phyloP scores from a whole-genome alignment of 495 filamentous ascomycete species.

The Penicillium ucsense region DNA sequence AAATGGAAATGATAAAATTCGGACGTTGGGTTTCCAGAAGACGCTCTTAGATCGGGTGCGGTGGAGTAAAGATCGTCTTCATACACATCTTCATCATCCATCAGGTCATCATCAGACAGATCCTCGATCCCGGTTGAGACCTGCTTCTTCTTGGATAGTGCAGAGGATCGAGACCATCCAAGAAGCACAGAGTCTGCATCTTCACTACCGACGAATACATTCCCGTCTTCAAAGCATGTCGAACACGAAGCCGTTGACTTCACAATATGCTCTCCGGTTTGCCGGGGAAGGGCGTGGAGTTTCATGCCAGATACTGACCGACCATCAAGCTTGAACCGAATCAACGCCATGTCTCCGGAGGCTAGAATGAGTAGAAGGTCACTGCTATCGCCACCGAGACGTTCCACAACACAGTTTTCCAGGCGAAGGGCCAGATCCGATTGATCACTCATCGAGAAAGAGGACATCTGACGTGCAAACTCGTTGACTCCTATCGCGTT shows the following conservation, averaged over 20 bases:
- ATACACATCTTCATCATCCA: conserved; percentile 56
- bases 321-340: conserved; percentile 85
- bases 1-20: conserved; percentile 64
- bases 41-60: conserved; percentile 23
- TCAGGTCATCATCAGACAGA: conserved; percentile 41
- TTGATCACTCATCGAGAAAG: conserved; percentile 77
- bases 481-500: conserved; percentile 92
- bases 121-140: conserved; percentile 35
- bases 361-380: conserved; percentile 79
- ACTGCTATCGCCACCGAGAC: conserved; percentile 60
- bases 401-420: conserved; percentile 72
- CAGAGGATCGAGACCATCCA: conserved; percentile 59
- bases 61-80: conserved; percentile 64
- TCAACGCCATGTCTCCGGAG: conserved; percentile 61
- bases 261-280: conserved; percentile 52
- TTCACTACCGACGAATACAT: conserved; percentile 77
- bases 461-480: conserved; percentile 68
- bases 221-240: conserved; percentile 54
- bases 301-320: conserved; percentile 80
- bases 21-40: conserved; percentile 14
- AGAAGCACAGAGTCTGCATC: conserved; percentile 74
- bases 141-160: conserved; percentile 38
- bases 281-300: conserved; percentile 49
- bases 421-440: conserved; percentile 69
- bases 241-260: conserved; percentile 59